These are phyloP conservation scores for Picea sitchensis DNA, from an alignment of 75 land plant species.

Conservation along the genomic window DNA sequence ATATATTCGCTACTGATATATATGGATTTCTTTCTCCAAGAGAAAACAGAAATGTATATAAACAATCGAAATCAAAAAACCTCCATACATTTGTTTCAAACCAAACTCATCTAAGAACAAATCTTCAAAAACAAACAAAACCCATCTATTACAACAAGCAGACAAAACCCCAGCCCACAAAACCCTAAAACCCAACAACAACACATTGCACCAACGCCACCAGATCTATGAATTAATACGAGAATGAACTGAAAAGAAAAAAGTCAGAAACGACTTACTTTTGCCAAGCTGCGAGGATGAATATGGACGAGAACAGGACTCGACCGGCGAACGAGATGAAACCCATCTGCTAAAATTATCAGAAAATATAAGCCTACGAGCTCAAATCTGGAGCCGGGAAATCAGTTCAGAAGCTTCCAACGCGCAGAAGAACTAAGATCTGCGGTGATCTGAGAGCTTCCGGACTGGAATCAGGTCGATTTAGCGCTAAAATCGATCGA, in stretches of 20 bases:
- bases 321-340: conserved; percentile 61
- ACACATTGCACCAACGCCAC: neutral
- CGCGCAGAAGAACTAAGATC: too few species aligned
- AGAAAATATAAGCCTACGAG: too few species aligned
- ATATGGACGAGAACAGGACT: conserved; percentile 56
- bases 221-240: neutral
- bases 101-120: neutral
- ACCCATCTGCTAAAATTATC: conserved; percentile 28
- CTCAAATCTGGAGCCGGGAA: too few species aligned
- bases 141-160: neutral
- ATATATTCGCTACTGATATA: too few species aligned
- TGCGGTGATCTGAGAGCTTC: too few species aligned
- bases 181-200: neutral
- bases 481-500: too few species aligned
- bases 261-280: conserved; percentile 25
- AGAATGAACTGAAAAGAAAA: neutral
- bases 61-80: neutral
- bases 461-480: too few species aligned
- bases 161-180: neutral
- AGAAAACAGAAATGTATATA: neutral
- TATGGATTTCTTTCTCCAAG: too few species aligned
- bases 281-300: conserved; percentile 65
- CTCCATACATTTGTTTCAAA: neutral
- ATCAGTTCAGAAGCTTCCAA: too few species aligned
- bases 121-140: neutral